phyloP scores from a whole-genome alignment of 2,329 filamentous ascomycete genomes.

The Xylaria sp. region DNA sequence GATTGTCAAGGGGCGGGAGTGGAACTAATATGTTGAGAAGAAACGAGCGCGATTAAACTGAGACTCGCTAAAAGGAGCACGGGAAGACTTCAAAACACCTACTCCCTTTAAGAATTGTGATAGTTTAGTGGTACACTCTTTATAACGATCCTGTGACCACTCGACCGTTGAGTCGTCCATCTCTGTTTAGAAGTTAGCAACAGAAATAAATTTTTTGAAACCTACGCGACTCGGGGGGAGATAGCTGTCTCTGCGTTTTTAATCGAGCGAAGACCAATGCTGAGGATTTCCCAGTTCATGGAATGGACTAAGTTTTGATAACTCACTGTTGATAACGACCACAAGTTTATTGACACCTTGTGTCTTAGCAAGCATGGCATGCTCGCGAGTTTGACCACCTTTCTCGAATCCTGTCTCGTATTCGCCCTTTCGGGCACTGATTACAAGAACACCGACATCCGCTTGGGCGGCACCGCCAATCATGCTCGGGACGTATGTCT shows the following conservation, averaged over 20 bases:
- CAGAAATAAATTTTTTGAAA: background rate
- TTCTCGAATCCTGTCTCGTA: constrained; percentile 98
- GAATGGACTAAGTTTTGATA: background rate
- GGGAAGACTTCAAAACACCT: constrained; percentile 8
- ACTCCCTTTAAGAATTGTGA: constrained; percentile 82
- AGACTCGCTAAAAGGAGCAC: background rate
- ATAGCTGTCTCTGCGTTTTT: background rate
- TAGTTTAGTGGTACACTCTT: constrained; percentile 92
- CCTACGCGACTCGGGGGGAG: too few relatives aligned
- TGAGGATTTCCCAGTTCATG: background rate
- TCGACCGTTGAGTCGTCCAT: constrained; percentile 98
- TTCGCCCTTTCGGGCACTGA: constrained; percentile 95
- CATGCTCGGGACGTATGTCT: constrained; percentile 98
- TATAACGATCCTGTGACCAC: constrained; percentile 92
- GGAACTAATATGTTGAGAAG: background rate
- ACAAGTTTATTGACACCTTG: constrained; percentile 97
- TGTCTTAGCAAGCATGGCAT: constrained; percentile 97
- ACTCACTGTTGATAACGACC: constrained; percentile 83
- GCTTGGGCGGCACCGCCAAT: constrained; percentile 94
- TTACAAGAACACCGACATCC: constrained; percentile 94
- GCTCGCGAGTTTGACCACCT: constrained; percentile 95
- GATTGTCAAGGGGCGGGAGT: background rate
- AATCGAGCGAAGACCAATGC: background rate
- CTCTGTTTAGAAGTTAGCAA: constrained; percentile 54
- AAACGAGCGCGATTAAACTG: background rate